phyloP scores from a whole-genome alignment of 2,329 filamentous ascomycete genomes.

The Aspergillus phoenicis region DNA sequence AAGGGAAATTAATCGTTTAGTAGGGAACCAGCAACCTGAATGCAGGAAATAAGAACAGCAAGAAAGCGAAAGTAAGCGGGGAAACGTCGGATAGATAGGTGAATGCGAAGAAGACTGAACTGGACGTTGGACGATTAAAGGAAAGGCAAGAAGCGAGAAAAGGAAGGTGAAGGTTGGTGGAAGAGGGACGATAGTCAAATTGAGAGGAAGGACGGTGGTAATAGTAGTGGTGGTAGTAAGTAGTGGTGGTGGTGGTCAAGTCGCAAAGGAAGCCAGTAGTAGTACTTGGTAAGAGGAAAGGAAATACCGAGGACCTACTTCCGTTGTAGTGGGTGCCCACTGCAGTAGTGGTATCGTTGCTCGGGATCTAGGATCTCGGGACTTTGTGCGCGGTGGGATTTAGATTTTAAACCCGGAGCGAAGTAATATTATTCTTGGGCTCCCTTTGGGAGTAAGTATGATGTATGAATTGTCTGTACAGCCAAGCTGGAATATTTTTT shows the following conservation, averaged over 20 bases:
- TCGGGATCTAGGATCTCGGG: conserved; percentile 20
- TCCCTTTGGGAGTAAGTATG: conserved; percentile 4
- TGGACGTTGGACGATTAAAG: conserved; percentile 22
- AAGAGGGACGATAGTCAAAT: neutral
- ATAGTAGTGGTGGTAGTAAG: neutral
- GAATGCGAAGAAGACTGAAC: conserved; percentile 15
- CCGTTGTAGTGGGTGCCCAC: neutral
- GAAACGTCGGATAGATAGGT: conserved; percentile 27
- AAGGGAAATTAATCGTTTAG: conserved; percentile 8
- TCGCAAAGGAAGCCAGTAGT: conserved; percentile 5
- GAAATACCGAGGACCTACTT: conserved; percentile 4
- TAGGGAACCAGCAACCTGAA: conserved; percentile 3
- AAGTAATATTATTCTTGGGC: conserved; percentile 4
- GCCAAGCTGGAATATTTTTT: conserved; percentile 6
- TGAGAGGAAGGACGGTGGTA: neutral
- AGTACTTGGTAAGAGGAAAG: neutral
- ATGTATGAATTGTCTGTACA: neutral
- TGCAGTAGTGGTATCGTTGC: conserved; percentile 16
- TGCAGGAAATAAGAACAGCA: conserved; percentile 10
- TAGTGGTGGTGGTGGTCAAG: neutral
- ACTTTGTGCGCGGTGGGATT: conserved; percentile 18
- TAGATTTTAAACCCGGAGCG: neutral
- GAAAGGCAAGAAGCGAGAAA: neutral
- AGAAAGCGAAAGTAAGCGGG: conserved; percentile 25
- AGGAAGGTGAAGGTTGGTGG: neutral